Base-by-base conservation (phyloP, 2,329 filamentous ascomycete genomes). In the Arthrobotrys entomopaga region DNA sequence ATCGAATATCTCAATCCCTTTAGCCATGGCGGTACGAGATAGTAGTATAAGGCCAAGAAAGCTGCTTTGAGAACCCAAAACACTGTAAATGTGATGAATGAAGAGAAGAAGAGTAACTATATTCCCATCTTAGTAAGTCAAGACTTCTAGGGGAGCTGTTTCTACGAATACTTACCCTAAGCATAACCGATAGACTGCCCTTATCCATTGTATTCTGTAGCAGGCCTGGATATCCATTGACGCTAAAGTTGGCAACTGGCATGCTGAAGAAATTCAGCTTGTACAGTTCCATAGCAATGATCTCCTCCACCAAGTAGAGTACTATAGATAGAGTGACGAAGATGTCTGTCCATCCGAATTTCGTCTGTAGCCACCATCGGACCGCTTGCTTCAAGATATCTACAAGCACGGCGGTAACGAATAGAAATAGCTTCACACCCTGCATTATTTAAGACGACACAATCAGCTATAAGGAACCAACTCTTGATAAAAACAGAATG, bases 61-160 rank as follows among this genome's bases (percentile, higher is more conserved):
- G 71, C 71, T 2, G 59, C 65, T 43, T 75, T 75, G 29, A 65
- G 65, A 22, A 64, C 54, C 71, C 71, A 75, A 16, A 75, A 75
- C 8, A 70, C 53, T 3, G 71, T 75, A 52, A 75, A 75, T 3
- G 71, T 75, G 8, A 75, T 40, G 26, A 75, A 75, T 3, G 71
- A 75, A 0, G 71, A 75, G 48, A 75, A 75, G 22, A 75, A 75
- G 6, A 75, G 65, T 19, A 74, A 19, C 70, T 74, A 29, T 20
- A 16, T 15, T 34, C 2, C n/a, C 29, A 42, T 40, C 38, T 59
- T 40, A 54, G 46, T 20, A 52, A 50, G n/a, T n/a, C 29, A 6
- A n/a, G 2, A 2, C 19, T 34, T 22, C 40, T 38, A 29, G 15
- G 2, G 16, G 29, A 40, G 42, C n/a, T 13, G 11, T 48, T 20